phyloP scores from a whole-genome alignment of 2,329 filamentous ascomycete genomes.

The Xylaria sp. region DNA sequence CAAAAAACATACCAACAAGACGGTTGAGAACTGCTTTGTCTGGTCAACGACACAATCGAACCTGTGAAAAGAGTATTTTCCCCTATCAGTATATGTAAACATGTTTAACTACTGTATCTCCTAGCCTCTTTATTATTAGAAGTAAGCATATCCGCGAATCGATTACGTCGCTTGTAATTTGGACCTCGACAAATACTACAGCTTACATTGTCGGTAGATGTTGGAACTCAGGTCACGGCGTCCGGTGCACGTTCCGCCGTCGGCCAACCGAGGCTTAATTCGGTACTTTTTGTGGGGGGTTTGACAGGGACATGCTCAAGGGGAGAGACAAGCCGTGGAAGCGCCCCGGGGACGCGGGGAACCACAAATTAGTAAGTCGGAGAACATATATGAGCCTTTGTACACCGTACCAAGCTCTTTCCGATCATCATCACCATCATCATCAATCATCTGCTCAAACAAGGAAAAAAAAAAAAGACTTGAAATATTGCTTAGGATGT shows the following conservation, averaged over 20 bases:
- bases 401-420: neutral
- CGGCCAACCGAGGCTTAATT: constrained; percentile 23
- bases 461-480: too few species aligned
- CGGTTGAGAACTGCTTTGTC: neutral
- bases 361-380: constrained; percentile 17
- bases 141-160: neutral
- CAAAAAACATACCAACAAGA: constrained; percentile 3
- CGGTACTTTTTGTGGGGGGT: constrained; percentile 21
- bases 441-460: neutral
- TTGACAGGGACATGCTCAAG: neutral
- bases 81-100: neutral
- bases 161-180: neutral
- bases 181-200: neutral
- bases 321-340: neutral
- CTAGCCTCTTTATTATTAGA: neutral
- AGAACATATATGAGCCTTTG: neutral
- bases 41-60: constrained; percentile 1
- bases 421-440: neutral
- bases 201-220: neutral
- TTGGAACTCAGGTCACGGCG: constrained; percentile 1
- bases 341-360: constrained; percentile 16
- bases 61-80: neutral
- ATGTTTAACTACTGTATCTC: neutral
- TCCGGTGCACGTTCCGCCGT: neutral
- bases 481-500: neutral